Evolutionary conservation across 768 basidiomycete species (phyloP), one percentile per base, ranked within the genome.

Genomic region (Mrakia blollopis): DNA sequence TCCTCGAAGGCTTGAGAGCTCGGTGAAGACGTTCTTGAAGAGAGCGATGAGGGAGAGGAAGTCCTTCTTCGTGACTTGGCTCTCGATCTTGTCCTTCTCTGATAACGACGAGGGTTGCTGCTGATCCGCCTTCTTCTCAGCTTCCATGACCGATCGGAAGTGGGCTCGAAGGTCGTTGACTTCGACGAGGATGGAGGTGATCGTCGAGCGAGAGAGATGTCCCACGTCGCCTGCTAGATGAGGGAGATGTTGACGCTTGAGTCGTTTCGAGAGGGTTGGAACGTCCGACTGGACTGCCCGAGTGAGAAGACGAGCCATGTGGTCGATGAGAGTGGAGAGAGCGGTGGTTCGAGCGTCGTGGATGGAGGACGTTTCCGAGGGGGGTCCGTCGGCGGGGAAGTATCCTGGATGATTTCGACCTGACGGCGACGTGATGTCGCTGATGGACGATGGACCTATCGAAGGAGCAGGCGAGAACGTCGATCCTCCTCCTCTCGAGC

Each of bases 241-340:
- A 77, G 88, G 88, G 28, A 98, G 86, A 80, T 94, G 89, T 80
- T 98, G 95, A 75, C 94, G 90, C 83, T 93, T 95, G 37, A 98
- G 86, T 37, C 97, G 90, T 79, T 91, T 92, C 44, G 92, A 93
- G 60, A 98, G 86, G 2, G 93, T 94, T 30, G 91, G 86, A 2
- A 95, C 90, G 80, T 98, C 95, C 0, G 94, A 90, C 79, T 91
- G 86, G 60, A 86, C 85, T 74, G 92, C 84, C 50, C 89, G 88
- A 37, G 86, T 85, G 76, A 94, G 86, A 4, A 98, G 85, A 37
- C 86, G 85, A 35, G 86, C 83, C 67, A 91, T 85, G 76, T 91
- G 83, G 32, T 86, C 85, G 65, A 86, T 81, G 1, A 87, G 80
- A 25, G 81, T 75, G 2, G 82, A 78, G 0, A 86, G 78, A 1